Percentiles rank a stretch among this genome's conserved stretches.
These are phyloP conservation scores for Plasmodium vinckei DNA, from an alignment of 169 alveolate genomes.

Conservation along the genomic window DNA sequence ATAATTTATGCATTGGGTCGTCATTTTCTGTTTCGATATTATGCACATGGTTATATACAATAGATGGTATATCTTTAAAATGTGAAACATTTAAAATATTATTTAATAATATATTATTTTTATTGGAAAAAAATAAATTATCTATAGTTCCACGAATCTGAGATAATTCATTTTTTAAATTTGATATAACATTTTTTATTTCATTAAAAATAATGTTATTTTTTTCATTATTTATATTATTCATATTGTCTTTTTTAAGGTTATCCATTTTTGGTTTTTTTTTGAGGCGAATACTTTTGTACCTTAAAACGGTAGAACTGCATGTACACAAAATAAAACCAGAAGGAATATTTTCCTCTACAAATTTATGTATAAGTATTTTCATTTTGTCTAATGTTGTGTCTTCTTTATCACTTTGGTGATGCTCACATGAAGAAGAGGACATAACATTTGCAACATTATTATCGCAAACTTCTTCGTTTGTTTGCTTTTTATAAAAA, in stretches of 20 bases:
- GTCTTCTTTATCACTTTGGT: not conserved
- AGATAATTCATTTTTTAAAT: conserved; percentile 11
- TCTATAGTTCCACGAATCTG: not conserved
- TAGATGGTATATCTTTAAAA: too few species aligned
- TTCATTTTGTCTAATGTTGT: not conserved
- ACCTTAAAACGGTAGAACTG: conserved; percentile 1
- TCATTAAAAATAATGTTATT: not conserved
- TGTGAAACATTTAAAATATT: too few species aligned
- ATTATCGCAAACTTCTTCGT: not conserved
- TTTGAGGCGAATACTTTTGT: conserved; percentile 16
- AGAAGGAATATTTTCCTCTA: conserved; percentile 13
- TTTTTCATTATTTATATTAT: not conserved
- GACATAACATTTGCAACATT: not conserved
- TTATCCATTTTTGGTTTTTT: conserved; percentile 2
- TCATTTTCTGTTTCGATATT: too few species aligned
- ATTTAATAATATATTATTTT: not conserved
- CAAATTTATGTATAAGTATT: not conserved
- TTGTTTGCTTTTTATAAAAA: too few species aligned
- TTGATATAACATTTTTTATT: not conserved
- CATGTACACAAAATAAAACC: conserved; percentile 31
- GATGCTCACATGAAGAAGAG: not conserved
- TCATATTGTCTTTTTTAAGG: not conserved
- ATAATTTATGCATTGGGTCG: too few species aligned
- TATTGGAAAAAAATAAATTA: not conserved
- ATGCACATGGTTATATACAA: too few species aligned